A percentile compares a stretch with the other conserved stretches of the same genome.
Conservation (phyloP, 2,329 filamentous ascomycete species). For the Chaetomium olivaceum region DNA sequence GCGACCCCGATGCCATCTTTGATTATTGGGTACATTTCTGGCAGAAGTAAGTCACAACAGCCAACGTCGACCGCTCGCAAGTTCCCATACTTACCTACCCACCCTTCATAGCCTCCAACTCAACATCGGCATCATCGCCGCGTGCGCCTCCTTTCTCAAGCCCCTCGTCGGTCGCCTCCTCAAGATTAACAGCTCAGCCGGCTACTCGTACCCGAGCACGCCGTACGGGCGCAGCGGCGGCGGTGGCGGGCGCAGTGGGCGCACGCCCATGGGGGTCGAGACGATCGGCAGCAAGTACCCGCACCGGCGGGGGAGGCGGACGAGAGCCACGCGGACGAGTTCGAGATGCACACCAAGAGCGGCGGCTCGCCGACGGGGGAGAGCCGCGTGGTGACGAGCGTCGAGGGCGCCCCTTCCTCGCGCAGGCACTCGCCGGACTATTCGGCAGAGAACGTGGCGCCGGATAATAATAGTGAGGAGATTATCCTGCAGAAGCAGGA, state of each 20-base stretch:
- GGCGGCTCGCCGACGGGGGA: neutral
- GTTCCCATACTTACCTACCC: neutral
- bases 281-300: conserved; percentile 20
- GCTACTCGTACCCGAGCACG: conserved; percentile 11
- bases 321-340: conserved; percentile 12
- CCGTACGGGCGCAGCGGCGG: neutral
- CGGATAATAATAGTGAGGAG: conserved; percentile 19
- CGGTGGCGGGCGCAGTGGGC: conserved; percentile 1
- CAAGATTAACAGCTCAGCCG: conserved; percentile 12
- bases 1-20: conserved; percentile 15
- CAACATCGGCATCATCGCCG: conserved; percentile 21
- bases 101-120: conserved; percentile 7
- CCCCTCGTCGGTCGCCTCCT: conserved; percentile 21
- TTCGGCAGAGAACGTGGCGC: neutral
- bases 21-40: conserved; percentile 21
- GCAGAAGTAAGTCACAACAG: conserved; percentile 9
- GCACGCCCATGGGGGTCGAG: conserved; percentile 3
- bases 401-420: neutral
- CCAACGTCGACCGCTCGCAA: no score
- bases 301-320: neutral
- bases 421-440: neutral
- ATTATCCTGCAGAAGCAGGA: conserved; percentile 17
- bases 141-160: conserved; percentile 21
- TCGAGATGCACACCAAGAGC: conserved; percentile 17
- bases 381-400: conserved; percentile 9